Base-by-base conservation (phyloP, 2,329 filamentous ascomycete genomes). In the Fusarium succisae region DNA sequence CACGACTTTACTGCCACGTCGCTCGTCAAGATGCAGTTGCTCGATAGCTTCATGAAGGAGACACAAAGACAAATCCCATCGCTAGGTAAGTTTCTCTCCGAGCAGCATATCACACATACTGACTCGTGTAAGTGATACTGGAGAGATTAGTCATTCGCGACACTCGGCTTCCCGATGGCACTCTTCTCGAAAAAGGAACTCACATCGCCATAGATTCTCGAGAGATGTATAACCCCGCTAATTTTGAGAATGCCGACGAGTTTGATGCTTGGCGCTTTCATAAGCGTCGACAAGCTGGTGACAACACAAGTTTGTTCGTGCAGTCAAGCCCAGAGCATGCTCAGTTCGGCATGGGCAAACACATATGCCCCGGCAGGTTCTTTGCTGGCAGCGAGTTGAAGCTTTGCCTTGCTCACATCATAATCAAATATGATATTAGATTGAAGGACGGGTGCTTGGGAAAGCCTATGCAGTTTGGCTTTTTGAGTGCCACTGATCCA, bases 21-120 rank as follows among this genome's bases (percentile, higher is more conserved):
- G 17, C 35, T 63, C 5, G 41, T 28, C 35, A 60, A 35, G 26
- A 47, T 63, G 54, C 22, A 59, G 8, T 28, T 63, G 14, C 35
- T 63, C 12, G 60, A 60, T 35, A 63, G 60, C 2, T 32, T 60
- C 5, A 63, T 63, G 35, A 63, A 63, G 12, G 60, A 63, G 15
- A 47, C 24, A 6, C 41, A 60, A 17, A 37, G 60, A n/a, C 54
- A 41, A 4, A 28, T 60, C 2, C 41, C 54, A 6, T 38, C 35
- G 1, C 11, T 22, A 28, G n/a, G 28, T 35, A 12, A 24, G 15
- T 6, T 7, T 5, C 3, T n/a, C 3, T 15, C 9, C 3, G 2
- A 10, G 5, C 2, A 3, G 3, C 2, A 1, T 26, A 13, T 17
- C 5, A 2, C 14, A 22, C 6, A 13, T 37, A 9, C n/a, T 60